Evolutionary conservation across 345 rosid species (phyloP).

Genomic region (Salix purpurea): DNA sequence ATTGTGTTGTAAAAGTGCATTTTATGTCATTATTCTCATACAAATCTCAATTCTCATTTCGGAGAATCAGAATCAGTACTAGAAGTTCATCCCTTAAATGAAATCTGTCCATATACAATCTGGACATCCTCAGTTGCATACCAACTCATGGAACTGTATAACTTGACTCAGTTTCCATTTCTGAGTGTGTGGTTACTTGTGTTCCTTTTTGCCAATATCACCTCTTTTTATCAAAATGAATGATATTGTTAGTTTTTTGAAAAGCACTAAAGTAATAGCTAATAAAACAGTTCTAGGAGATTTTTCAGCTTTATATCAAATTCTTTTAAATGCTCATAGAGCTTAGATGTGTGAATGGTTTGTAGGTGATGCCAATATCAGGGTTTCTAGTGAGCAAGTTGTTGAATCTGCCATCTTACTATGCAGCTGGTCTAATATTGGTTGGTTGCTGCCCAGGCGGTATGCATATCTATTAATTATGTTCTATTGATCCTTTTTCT

Average conservation of each 20-base stretch:
- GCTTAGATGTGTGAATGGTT: conserved; percentile 8
- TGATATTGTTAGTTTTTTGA: no score
- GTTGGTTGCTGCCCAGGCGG: conserved; percentile 97
- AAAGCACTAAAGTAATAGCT: not conserved
- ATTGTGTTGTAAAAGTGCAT: not conserved
- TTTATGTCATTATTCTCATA: not conserved
- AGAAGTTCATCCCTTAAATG: not conserved
- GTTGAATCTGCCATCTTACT: conserved; percentile 72
- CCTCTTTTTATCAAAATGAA: no score
- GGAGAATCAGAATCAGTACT: not conserved
- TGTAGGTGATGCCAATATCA: conserved; percentile 86
- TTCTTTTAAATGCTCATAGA: not conserved
- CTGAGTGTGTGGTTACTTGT: no score
- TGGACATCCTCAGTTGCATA: not conserved
- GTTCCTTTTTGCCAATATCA: no score
- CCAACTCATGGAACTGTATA: not conserved
- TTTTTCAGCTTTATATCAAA: not conserved
- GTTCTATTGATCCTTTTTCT: not conserved
- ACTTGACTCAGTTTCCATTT: not conserved
- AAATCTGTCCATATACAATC: not conserved
- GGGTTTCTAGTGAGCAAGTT: conserved; percentile 76
- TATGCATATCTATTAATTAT: conserved; percentile 22
- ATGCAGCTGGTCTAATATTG: conserved; percentile 89
- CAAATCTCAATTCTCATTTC: not conserved
- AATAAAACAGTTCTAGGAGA: not conserved